Conservation (phyloP, 2,329 filamentous ascomycete species). For the Colletotrichum sp. region DNA sequence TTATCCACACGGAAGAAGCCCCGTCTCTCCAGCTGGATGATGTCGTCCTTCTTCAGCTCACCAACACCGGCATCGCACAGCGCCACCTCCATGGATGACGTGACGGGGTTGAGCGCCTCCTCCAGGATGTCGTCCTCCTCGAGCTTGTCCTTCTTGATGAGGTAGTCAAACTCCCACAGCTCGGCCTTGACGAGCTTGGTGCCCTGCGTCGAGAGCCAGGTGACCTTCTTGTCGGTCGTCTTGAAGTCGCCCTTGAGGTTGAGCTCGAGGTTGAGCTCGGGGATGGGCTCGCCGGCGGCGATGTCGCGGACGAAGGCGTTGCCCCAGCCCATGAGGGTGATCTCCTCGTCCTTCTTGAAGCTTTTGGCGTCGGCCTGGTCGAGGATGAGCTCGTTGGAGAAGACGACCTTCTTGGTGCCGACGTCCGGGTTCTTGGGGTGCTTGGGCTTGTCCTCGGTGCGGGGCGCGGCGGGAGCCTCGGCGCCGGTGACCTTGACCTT, state of each 20-base stretch:
- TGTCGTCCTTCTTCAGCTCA: conserved; percentile 82
- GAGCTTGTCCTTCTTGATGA: conserved; percentile 94
- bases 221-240: conserved; percentile 95
- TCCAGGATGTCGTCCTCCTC: conserved; percentile 87
- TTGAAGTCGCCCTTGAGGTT: conserved; percentile 93
- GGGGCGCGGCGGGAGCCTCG: conserved; percentile 66
- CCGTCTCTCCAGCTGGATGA: conserved; percentile 94
- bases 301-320: conserved; percentile 81
- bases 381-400: conserved; percentile 75
- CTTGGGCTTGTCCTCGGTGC: conserved; percentile 79
- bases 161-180: conserved; percentile 92
- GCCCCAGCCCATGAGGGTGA: conserved; percentile 97
- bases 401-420: conserved; percentile 85
- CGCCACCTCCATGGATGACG: conserved; percentile 75
- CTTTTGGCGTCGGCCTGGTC: conserved; percentile 86
- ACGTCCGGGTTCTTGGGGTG: conserved; percentile 89
- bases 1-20: conserved; percentile 90
- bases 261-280: conserved; percentile 79
- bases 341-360: conserved; percentile 86
- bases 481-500: conserved; percentile 72
- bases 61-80: conserved; percentile 82
- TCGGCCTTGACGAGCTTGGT: conserved; percentile 83
- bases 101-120: conserved; percentile 79
- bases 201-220: conserved; percentile 81
- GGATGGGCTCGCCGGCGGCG: conserved; percentile 63